Percentiles rank a stretch among this genome's conserved stretches.
These are phyloP conservation scores for Lyophyllum decastes DNA, from an alignment of 768 basidiomycete species.

Conservation along the genomic window DNA sequence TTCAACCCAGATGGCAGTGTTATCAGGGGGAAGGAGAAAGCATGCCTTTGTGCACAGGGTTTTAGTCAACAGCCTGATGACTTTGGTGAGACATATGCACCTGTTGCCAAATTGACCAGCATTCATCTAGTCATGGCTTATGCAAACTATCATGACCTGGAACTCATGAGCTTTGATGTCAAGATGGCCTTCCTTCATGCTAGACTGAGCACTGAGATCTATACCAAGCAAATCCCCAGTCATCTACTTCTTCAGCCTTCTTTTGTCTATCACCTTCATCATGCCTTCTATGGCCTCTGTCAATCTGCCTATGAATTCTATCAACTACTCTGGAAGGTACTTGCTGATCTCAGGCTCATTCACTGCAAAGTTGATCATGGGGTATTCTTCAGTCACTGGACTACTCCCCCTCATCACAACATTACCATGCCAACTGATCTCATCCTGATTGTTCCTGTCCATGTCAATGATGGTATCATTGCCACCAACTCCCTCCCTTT, in stretches of 20 bases:
- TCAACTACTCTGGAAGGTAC: background rate
- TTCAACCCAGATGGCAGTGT: conserved; percentile 32
- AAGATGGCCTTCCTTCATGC: background rate
- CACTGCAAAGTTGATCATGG: background rate
- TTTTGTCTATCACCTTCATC: background rate
- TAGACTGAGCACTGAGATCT: background rate
- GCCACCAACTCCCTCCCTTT: background rate
- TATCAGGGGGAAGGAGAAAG: conserved; percentile 12
- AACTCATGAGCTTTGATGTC: background rate
- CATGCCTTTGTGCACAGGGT: conserved; percentile 13
- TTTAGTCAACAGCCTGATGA: conserved; percentile 26
- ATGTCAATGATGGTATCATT: background rate
- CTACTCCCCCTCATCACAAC: background rate
- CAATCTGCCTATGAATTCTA: background rate
- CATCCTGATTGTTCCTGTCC: background rate
- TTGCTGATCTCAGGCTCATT: background rate
- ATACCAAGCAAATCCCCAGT: background rate
- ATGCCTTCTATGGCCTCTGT: background rate
- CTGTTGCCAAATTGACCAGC: conserved; percentile 1
- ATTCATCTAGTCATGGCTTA: background rate
- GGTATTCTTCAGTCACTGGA: background rate
- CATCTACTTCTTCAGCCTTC: background rate
- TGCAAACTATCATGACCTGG: background rate
- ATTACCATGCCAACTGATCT: background rate
- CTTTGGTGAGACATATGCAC: conserved; percentile 23